Evolutionary conservation across 306 rosid genomes (phyloP).

Genomic region (Fragaria iinumae): DNA sequence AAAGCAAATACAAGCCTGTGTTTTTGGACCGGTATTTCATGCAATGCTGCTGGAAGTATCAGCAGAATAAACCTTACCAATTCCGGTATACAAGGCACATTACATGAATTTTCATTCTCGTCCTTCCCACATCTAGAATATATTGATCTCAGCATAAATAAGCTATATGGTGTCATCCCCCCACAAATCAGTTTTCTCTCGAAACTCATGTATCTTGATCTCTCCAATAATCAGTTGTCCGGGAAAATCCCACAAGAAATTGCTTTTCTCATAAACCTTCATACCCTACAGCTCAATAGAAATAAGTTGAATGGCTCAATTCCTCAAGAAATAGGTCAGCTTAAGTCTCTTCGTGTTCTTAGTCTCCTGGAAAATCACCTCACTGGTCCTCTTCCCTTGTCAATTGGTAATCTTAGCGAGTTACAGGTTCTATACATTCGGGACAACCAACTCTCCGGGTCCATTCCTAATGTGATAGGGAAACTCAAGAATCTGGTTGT

Average conservation of each 20-base stretch:
- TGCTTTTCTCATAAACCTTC: slow-evolving; percentile 13
- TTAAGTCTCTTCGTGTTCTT: slow-evolving; percentile 27
- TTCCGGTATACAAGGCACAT: slow-evolving; percentile 26
- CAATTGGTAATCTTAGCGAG: slow-evolving; percentile 29
- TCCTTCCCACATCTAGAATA: slow-evolving; percentile 23
- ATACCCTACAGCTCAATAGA: background rate
- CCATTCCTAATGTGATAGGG: slow-evolving; percentile 28
- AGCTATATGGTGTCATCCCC: slow-evolving; percentile 19
- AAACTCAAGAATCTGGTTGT: slow-evolving; percentile 25
- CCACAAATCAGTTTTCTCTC: slow-evolving; percentile 22
- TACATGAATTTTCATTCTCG: slow-evolving; percentile 21
- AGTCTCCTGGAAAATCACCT: slow-evolving; percentile 22
- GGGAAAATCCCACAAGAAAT: slow-evolving; percentile 25
- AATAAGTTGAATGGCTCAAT: slow-evolving; percentile 19
- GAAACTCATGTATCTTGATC: slow-evolving; percentile 29
- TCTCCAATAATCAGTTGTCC: slow-evolving; percentile 21
- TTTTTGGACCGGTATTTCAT: slow-evolving; percentile 28
- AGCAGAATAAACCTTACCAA: slow-evolving; percentile 18
- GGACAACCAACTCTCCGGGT: slow-evolving; percentile 32
- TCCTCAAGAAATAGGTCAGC: slow-evolving; percentile 14
- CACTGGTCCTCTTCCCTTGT: slow-evolving; percentile 15
- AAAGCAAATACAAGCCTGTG: slow-evolving; percentile 1
- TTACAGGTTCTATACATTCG: slow-evolving; percentile 26
- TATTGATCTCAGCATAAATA: slow-evolving; percentile 27
- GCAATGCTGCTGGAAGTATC: slow-evolving; percentile 21